These are phyloP conservation scores for Alternaria brassicae DNA, from an alignment of 2,329 filamentous ascomycete genomes.

Conservation along the genomic window DNA sequence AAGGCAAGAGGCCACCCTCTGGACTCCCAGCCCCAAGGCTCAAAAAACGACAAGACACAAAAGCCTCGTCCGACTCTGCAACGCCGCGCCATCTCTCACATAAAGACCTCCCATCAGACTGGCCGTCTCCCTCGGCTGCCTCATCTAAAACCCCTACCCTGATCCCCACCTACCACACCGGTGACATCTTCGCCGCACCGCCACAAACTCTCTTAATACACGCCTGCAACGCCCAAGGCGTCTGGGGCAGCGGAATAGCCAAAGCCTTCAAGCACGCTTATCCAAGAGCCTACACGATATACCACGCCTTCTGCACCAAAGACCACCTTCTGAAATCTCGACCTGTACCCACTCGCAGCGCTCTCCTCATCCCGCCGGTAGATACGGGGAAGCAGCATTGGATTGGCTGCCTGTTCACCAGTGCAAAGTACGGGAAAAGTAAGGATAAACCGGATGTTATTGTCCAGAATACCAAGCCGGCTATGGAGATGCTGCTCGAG, in stretches of 20 bases:
- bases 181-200: slow-evolving; percentile 63
- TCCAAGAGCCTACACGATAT: slow-evolving; percentile 58
- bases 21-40: not conserved
- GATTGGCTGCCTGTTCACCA: slow-evolving; percentile 67
- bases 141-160: not conserved
- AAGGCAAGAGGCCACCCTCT: slow-evolving; percentile 6
- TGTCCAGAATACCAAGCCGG: slow-evolving; percentile 56
- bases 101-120: slow-evolving; percentile 12
- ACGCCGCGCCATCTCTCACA: slow-evolving; percentile 15
- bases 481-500: slow-evolving; percentile 58
- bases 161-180: slow-evolving; percentile 38
- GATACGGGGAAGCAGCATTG: slow-evolving; percentile 55
- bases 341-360: slow-evolving; percentile 53
- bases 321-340: slow-evolving; percentile 28
- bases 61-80: not conserved
- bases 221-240: slow-evolving; percentile 65
- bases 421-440: slow-evolving; percentile 55
- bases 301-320: slow-evolving; percentile 57
- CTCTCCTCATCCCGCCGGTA: slow-evolving; percentile 62
- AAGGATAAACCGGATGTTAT: slow-evolving; percentile 56
- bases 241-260: slow-evolving; percentile 67
- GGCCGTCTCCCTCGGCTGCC: not conserved
- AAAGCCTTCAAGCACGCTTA: slow-evolving; percentile 58
- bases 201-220: slow-evolving; percentile 61
- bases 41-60: slow-evolving; percentile 8